Base-by-base conservation (phyloP, 108 stramenopile species). In the Cyclotella choctawhatcheeana region DNA sequence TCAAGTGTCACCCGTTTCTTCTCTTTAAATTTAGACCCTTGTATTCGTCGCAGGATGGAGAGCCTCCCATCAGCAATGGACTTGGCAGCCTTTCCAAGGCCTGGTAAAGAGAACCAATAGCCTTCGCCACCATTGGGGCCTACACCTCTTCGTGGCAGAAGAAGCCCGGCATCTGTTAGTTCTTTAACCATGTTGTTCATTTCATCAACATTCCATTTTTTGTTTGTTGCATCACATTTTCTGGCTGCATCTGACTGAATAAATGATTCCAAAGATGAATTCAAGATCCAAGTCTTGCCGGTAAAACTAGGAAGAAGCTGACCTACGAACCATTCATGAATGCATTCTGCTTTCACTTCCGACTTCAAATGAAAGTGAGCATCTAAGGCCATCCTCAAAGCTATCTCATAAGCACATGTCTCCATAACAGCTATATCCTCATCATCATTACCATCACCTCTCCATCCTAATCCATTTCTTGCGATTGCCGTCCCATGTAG, bases 341-440 rank as follows among this genome's bases (percentile, higher is more conserved):
- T 50, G 2, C 0, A 47, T 1, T 45, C 21, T 47, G 44, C 27
- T 22, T 30, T 64, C 63, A 45, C 25, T 4, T 1, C 24, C 26
- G n/a, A n/a, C n/a, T n/a, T n/a, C n/a, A n/a, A n/a, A n/a, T n/a
- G n/a, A 47, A 45, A 32, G 58, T 43, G 31, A 21, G 43, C 58
- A 34, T 54, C 45, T 32, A 81, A 31, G 17, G 80, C 75, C 75
- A 81, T 76, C 64, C 52, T 21, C 16, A 59, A 52, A 0, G 80
- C 80, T 37, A 25, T 71, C 35, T 65, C 69, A 65, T 71, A 81
- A 4, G 58, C 69, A 44, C 35, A 44, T 10, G 63, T 81, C 64
- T 81, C 80, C 75, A 77, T 81, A 5, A 81, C 35, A n/a, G 75
- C 80, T 10, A 81, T 55, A 51, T 81, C 80, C 2, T 65, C 76